phyloP scores from a whole-genome alignment of 306 rosid species.

The Castanospermum australe region DNA sequence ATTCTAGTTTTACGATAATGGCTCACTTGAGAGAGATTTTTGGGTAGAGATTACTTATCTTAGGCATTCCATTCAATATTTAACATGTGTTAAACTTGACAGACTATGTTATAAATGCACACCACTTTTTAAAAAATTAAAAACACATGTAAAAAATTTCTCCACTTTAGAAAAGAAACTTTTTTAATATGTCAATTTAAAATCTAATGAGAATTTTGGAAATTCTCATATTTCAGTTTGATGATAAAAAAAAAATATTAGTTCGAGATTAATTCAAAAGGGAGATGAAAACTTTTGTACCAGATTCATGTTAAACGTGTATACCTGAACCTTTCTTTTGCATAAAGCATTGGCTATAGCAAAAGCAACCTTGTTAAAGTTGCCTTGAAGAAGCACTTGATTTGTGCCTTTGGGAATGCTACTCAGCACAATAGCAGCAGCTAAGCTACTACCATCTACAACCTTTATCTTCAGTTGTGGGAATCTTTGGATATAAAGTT shows the following conservation, averaged over 20 bases:
- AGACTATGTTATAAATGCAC: too few species aligned
- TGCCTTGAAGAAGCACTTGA: conserved; percentile 59
- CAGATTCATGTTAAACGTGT: background rate
- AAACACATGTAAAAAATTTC: too few species aligned
- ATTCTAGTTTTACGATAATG: background rate
- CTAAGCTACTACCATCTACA: conserved; percentile 60
- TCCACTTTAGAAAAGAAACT: too few species aligned
- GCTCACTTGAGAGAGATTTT: too few species aligned
- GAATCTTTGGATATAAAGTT: conserved; percentile 28
- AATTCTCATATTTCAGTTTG: background rate
- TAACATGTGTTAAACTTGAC: too few species aligned
- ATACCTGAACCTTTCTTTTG: conserved; percentile 45
- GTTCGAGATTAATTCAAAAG: background rate
- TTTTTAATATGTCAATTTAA: background rate
- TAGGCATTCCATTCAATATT: too few species aligned
- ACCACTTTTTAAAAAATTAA: too few species aligned
- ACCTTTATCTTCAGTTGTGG: conserved; percentile 44
- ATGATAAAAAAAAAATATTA: background rate
- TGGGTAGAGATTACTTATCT: too few species aligned
- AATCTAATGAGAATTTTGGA: background rate
- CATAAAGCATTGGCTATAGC: conserved; percentile 18
- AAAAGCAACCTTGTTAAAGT: conserved; percentile 34
- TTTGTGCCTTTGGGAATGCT: conserved; percentile 55
- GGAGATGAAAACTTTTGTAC: background rate
- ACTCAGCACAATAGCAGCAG: conserved; percentile 46